A percentile compares a stretch with the other conserved stretches of the same genome.
These are phyloP conservation scores for Corylus avellana DNA, from an alignment of 306 rosid genomes.

Conservation along the genomic window DNA sequence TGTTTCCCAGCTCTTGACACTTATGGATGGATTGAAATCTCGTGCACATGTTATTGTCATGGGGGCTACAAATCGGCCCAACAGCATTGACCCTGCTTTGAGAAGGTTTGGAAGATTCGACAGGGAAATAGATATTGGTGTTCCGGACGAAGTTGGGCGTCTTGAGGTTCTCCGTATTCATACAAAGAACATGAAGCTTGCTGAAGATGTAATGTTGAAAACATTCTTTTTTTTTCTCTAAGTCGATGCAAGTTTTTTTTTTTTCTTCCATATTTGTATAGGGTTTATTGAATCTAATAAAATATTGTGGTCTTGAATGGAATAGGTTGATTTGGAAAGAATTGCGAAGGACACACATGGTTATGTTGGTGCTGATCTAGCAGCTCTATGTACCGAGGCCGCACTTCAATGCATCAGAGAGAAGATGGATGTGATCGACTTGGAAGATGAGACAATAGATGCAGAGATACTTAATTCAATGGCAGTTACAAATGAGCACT, in stretches of 20 bases:
- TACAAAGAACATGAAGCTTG: conserved; percentile 96
- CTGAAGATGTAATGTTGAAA: conserved; percentile 70
- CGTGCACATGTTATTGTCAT: conserved; percentile 95
- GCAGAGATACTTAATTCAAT: conserved; percentile 97
- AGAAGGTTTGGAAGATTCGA: conserved; percentile 99
- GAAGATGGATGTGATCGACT: conserved; percentile 94
- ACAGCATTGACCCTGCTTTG: conserved; percentile 95
- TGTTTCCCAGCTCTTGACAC: conserved; percentile 94
- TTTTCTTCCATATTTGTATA: not conserved
- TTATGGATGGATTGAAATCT: conserved; percentile 95
- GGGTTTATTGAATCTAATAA: not conserved
- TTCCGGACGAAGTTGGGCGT: conserved; percentile 92
- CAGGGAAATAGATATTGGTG: conserved; percentile 95
- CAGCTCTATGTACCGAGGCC: conserved; percentile 96
- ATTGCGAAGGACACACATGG: conserved; percentile 93
- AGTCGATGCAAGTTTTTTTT: no score
- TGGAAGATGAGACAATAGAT: conserved; percentile 93
- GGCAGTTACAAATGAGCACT: conserved; percentile 97
- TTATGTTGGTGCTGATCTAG: conserved; percentile 95
- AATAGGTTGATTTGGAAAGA: conserved; percentile 90
- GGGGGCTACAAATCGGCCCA: conserved; percentile 96
- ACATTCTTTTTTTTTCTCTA: not conserved
- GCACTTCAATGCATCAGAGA: conserved; percentile 98
- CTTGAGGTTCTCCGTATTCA: conserved; percentile 97
- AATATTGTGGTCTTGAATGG: not conserved